Evolutionary conservation across 768 basidiomycete species (phyloP).

Genomic region (Collybia sp.): DNA sequence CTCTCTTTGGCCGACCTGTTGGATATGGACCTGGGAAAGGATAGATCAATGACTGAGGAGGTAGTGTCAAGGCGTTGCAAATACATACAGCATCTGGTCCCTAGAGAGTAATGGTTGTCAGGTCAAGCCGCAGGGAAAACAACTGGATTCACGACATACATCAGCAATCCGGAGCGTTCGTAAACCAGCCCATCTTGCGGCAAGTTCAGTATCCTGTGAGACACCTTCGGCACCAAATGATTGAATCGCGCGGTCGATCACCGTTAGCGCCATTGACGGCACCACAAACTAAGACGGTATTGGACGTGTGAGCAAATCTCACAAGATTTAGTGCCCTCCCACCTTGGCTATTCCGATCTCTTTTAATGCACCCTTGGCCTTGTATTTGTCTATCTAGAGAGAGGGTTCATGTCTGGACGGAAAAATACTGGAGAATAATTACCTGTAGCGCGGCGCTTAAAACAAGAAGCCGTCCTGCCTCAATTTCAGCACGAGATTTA

Average conservation of each 20-base stretch:
- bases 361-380: slow-evolving; percentile 93
- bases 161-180: slow-evolving; percentile 88
- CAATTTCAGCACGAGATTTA: slow-evolving; percentile 89
- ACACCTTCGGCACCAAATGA: slow-evolving; percentile 95
- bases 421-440: slow-evolving; percentile 1
- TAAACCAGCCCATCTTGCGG: slow-evolving; percentile 69
- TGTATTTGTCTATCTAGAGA: slow-evolving; percentile 77
- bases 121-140: slow-evolving; percentile 4
- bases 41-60: slow-evolving; percentile 11
- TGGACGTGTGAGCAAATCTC: background rate
- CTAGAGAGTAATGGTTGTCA: slow-evolving; percentile 25
- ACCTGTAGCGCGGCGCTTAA: slow-evolving; percentile 88
- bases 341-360: slow-evolving; percentile 99
- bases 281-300: slow-evolving; percentile 74
- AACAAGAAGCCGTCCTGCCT: slow-evolving; percentile 82
- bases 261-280: slow-evolving; percentile 81
- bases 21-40: slow-evolving; percentile 72
- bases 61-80: slow-evolving; percentile 3
- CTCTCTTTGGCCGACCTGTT: slow-evolving; percentile 91
- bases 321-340: slow-evolving; percentile 7
- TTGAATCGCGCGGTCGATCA: slow-evolving; percentile 96
- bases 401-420: background rate
- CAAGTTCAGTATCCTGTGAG: slow-evolving; percentile 84
- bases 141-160: slow-evolving; percentile 37
- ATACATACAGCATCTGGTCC: slow-evolving; percentile 71